phyloP scores from a whole-genome alignment of 257 asterid species.

The Cruciata laevipes region DNA sequence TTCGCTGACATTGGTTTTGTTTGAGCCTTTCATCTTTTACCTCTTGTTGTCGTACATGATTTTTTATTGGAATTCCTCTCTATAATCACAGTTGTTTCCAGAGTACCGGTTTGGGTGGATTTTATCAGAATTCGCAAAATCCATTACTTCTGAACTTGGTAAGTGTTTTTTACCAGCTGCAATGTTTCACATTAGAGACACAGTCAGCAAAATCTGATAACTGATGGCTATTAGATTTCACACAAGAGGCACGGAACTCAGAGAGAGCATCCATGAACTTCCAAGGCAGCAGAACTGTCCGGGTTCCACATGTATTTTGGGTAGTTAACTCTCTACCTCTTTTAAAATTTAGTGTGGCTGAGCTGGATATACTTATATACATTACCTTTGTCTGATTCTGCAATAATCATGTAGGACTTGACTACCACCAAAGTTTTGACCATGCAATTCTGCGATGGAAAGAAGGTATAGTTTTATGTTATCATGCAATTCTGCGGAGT shows the following conservation, averaged over 20 bases:
- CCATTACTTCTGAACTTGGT: constrained; percentile 88
- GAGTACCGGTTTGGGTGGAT: constrained; percentile 89
- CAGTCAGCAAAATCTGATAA: constrained; percentile 4
- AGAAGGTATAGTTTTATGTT: constrained; percentile 58
- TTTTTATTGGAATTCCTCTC: constrained; percentile 19
- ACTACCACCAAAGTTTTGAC: constrained; percentile 79
- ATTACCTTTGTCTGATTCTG: constrained; percentile 19
- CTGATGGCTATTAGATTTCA: constrained; percentile 59
- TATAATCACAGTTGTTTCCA: constrained; percentile 55
- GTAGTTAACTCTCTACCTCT: constrained; percentile 29
- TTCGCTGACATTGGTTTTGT: background rate
- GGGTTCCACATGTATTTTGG: constrained; percentile 71
- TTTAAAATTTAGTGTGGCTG: background rate
- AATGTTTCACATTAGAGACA: background rate
- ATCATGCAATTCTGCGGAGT: no score
- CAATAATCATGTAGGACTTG: constrained; percentile 45
- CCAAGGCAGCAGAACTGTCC: constrained; percentile 49
- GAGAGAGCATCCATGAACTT: constrained; percentile 62
- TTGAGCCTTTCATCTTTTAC: background rate
- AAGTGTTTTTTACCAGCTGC: constrained; percentile 21
- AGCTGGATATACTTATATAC: constrained; percentile 10
- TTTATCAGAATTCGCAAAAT: constrained; percentile 64
- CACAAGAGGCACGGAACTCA: constrained; percentile 77
- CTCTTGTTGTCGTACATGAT: constrained; percentile 13
- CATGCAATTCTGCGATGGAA: constrained; percentile 84